phyloP scores from a whole-genome alignment of 192 early-diverging fungal species.

The Backusella psychrophila region DNA sequence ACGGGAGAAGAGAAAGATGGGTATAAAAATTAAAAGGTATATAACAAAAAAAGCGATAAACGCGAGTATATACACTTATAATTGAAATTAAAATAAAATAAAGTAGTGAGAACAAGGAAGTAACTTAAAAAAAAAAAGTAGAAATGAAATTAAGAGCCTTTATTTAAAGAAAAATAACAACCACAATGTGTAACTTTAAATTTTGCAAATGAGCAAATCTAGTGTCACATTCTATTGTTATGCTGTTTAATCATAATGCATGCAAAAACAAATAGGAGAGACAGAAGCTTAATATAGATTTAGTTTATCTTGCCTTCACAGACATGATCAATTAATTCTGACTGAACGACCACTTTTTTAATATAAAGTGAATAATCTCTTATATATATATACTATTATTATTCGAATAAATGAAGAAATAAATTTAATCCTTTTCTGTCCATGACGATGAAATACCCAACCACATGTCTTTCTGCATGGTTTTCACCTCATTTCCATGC shows the following conservation, averaged over 20 bases:
- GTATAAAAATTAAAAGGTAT: not conserved
- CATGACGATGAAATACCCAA: not conserved
- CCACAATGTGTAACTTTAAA: constrained; percentile 3
- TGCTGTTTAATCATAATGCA: constrained; percentile 5
- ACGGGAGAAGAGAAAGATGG: not conserved
- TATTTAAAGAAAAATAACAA: constrained; percentile 2
- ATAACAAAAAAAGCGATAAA: constrained; percentile 1
- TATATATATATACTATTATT: not conserved
- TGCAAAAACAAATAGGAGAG: constrained; percentile 9
- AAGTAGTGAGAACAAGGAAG: not conserved
- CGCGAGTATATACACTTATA: not conserved
- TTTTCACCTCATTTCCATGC: not conserved
- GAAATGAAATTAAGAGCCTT: not conserved
- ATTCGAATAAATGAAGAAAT: not conserved
- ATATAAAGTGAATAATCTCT: not conserved
- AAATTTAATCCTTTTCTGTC: not conserved
- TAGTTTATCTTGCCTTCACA: not conserved
- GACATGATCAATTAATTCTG: not conserved
- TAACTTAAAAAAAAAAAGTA: constrained; percentile 7
- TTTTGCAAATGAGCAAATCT: not conserved
- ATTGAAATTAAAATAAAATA: not conserved
- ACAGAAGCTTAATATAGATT: not conserved
- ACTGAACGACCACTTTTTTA: not conserved
- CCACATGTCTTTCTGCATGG: not conserved
- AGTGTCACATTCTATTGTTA: constrained; percentile 6